Evolutionary conservation across 2,329 filamentous ascomycete genomes (phyloP).

Genomic region (Conoideocrella luteorostrata): DNA sequence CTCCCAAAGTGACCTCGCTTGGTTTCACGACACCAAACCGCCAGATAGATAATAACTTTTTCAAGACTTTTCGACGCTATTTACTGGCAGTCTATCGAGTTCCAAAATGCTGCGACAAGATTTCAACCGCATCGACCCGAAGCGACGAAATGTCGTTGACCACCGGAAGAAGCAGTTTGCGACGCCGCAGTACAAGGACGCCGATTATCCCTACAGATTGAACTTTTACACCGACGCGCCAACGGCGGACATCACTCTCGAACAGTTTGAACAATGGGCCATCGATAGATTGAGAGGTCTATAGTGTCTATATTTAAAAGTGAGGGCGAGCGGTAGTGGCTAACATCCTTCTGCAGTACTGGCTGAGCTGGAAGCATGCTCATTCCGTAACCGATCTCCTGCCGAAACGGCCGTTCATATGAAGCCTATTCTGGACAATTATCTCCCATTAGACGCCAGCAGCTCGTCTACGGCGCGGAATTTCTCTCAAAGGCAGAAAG

Average conservation of each 20-base stretch:
- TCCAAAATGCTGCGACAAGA: constrained; percentile 43
- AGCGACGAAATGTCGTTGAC: constrained; percentile 71
- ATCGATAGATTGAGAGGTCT: constrained; percentile 81
- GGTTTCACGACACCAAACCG: constrained; percentile 4
- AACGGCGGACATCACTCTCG: constrained; percentile 88
- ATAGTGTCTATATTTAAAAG: constrained; percentile 10
- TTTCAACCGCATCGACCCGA: constrained; percentile 53
- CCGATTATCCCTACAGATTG: constrained; percentile 75
- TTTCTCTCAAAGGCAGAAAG: constrained; percentile 74
- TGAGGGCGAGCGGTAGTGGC: not conserved
- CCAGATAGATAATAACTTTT: too few relatives aligned
- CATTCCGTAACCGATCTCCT: constrained; percentile 84
- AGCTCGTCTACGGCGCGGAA: constrained; percentile 55
- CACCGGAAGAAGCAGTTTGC: constrained; percentile 84
- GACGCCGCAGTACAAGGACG: constrained; percentile 66
- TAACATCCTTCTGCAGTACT: constrained; percentile 50
- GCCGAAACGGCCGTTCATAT: constrained; percentile 79
- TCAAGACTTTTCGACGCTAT: too few relatives aligned
- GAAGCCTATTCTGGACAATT: constrained; percentile 79
- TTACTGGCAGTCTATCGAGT: constrained; percentile 1
- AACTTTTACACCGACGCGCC: constrained; percentile 89
- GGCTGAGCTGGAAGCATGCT: constrained; percentile 86
- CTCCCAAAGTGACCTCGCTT: constrained; percentile 15
- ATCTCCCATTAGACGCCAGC: constrained; percentile 73
- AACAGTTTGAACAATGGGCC: constrained; percentile 98